Conservation (phyloP, 1,139 yeast genomes). For the Pichia sp. region DNA sequence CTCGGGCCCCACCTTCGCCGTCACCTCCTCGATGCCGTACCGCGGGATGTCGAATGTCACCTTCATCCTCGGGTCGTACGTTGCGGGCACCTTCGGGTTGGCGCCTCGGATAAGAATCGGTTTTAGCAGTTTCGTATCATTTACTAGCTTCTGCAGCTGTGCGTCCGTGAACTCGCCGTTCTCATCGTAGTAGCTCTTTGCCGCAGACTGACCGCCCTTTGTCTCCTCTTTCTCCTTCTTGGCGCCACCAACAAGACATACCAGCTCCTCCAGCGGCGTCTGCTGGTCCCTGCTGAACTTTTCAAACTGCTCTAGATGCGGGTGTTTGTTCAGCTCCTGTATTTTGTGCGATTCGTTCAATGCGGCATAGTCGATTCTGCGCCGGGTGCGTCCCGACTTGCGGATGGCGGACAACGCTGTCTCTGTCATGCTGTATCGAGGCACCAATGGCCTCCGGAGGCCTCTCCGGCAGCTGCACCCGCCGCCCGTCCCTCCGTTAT, state of each 20-base stretch:
- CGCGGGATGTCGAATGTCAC: constrained; percentile 42
- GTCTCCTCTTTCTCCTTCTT: neutral
- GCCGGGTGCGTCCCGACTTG: constrained; percentile 11
- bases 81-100: constrained; percentile 16
- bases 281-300: constrained; percentile 21
- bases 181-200: neutral
- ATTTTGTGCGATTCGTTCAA: constrained; percentile 69
- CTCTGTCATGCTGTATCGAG: neutral
- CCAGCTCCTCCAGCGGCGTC: constrained; percentile 20
- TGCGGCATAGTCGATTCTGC: constrained; percentile 68
- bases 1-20: constrained; percentile 60
- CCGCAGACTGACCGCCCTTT: no score
- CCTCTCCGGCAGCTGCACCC: no score
- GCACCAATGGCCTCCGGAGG: no score
- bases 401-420: neutral
- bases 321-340: constrained; percentile 56
- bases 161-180: constrained; percentile 32
- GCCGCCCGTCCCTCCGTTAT: neutral
- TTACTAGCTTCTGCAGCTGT: constrained; percentile 36
- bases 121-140: constrained; percentile 35
- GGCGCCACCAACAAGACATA: constrained; percentile 24
- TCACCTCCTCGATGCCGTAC: constrained; percentile 52
- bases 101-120: constrained; percentile 33
- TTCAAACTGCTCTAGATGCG: constrained; percentile 47
- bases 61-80: constrained; percentile 34